A percentile compares a stretch with the other conserved stretches of the same genome.
These are phyloP conservation scores for Fistulifera pelliculosa DNA, from an alignment of 108 stramenopile genomes.

Conservation along the genomic window DNA sequence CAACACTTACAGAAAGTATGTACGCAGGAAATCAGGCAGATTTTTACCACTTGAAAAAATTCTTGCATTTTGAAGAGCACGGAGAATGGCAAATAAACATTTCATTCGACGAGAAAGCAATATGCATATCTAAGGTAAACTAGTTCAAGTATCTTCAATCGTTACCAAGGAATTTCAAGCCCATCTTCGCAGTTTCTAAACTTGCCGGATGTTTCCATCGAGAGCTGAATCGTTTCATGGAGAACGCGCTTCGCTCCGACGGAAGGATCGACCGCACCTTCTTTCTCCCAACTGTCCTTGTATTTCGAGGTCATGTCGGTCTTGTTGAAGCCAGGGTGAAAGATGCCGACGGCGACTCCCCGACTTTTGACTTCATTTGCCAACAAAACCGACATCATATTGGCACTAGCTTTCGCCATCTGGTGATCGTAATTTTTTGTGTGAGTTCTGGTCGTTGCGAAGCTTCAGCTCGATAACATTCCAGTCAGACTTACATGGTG, in stretches of 20 bases:
- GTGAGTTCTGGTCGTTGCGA: slow-evolving; percentile 2
- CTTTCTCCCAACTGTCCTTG: slow-evolving; percentile 36
- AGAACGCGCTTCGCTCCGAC: slow-evolving; percentile 49
- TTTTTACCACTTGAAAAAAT: too few relatives aligned
- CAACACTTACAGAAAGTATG: too few relatives aligned
- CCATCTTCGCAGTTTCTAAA: slow-evolving; percentile 60
- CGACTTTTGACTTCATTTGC: slow-evolving; percentile 44
- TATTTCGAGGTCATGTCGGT: slow-evolving; percentile 59
- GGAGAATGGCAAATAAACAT: too few relatives aligned
- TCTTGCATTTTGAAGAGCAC: too few relatives aligned
- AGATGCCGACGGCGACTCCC: slow-evolving; percentile 33
- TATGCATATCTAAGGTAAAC: too few relatives aligned
- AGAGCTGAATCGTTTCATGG: slow-evolving; percentile 24
- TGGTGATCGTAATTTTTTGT: slow-evolving; percentile 15
- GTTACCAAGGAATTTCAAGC: slow-evolving; percentile 43
- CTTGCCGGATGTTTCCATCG: slow-evolving; percentile 35
- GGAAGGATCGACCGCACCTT: slow-evolving; percentile 40
- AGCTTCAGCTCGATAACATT: not conserved
- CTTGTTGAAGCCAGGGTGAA: slow-evolving; percentile 71
- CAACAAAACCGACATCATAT: slow-evolving; percentile 59
- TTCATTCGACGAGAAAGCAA: too few relatives aligned
- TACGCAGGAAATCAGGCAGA: too few relatives aligned
- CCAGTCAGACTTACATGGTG: slow-evolving; percentile 9
- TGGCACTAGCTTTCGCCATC: slow-evolving; percentile 63
- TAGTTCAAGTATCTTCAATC: too few relatives aligned